A percentile compares a stretch with the other conserved stretches of the same genome.
Evolutionary conservation across 2,329 filamentous ascomycete species (phyloP).

Genomic region (Byssoonygena ceratinophila): DNA sequence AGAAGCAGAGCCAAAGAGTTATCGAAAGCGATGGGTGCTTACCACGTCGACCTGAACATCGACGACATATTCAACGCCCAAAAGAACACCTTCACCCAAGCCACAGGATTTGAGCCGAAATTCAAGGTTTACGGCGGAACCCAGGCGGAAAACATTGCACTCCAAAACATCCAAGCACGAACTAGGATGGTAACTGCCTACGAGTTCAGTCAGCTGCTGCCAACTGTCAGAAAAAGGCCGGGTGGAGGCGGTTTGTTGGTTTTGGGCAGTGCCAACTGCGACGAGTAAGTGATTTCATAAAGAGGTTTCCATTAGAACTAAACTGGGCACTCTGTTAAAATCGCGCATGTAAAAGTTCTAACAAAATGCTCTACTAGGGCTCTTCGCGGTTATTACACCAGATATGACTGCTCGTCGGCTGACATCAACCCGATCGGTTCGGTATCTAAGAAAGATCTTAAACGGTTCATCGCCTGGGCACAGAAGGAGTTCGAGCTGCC

Average conservation of each 20-base stretch:
- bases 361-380: background rate
- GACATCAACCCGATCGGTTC: conserved; percentile 47
- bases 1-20: conserved; percentile 54
- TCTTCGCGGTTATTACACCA: conserved; percentile 47
- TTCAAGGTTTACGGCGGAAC: conserved; percentile 55
- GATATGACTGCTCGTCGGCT: conserved; percentile 50
- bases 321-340: too few species aligned
- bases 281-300: conserved; percentile 11
- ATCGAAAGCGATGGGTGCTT: conserved; percentile 49
- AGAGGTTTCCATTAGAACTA: too few species aligned
- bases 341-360: conserved; percentile 10
- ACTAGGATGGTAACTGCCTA: conserved; percentile 55
- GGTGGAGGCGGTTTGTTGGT: conserved; percentile 50
- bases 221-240: conserved; percentile 44
- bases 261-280: conserved; percentile 50
- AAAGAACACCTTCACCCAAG: conserved; percentile 29
- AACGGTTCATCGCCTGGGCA: conserved; percentile 57
- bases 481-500: conserved; percentile 48
- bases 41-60: conserved; percentile 63
- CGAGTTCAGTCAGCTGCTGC: conserved; percentile 51
- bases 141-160: conserved; percentile 22
- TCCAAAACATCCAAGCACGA: conserved; percentile 47
- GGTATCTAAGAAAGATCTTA: conserved; percentile 56
- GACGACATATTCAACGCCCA: conserved; percentile 47
- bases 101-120: conserved; percentile 49